Evolutionary conservation across 129 eudicot species (phyloP).

Genomic region (Solidago caesia): DNA sequence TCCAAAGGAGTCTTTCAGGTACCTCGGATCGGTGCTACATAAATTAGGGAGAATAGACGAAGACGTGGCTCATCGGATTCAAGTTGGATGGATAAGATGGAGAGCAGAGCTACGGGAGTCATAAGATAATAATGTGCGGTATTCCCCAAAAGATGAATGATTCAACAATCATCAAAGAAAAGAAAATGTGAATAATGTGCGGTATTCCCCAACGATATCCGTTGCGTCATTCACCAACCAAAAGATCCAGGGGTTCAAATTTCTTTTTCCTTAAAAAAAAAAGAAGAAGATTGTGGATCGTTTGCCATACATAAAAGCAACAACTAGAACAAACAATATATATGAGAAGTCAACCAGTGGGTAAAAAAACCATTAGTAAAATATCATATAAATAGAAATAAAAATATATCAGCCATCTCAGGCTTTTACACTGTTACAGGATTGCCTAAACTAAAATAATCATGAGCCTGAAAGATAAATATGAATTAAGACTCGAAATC

Average conservation of each 20-base stretch:
- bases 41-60: too few relatives aligned
- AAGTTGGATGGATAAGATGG: too few relatives aligned
- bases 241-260: not conserved
- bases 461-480: slow-evolving; percentile 6
- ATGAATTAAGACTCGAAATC: not conserved
- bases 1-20: too few relatives aligned
- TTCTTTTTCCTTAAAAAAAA: too few relatives aligned
- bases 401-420: not conserved
- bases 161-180: not conserved
- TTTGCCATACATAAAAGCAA: not conserved
- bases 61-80: too few relatives aligned
- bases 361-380: not conserved
- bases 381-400: slow-evolving; percentile 7
- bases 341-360: not conserved
- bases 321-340: not conserved
- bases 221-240: slow-evolving; percentile 4
- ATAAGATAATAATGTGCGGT: too few relatives aligned
- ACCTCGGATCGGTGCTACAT: too few relatives aligned
- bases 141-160: not conserved
- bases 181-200: too few relatives aligned
- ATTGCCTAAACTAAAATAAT: slow-evolving; percentile 24
- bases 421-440: slow-evolving; percentile 6
- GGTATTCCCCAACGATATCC: not conserved
- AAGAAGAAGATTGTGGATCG: not conserved
- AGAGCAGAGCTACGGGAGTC: too few relatives aligned